phyloP scores from a whole-genome alignment of 2,329 filamentous ascomycete genomes.

The Aureobasidium zeae region DNA sequence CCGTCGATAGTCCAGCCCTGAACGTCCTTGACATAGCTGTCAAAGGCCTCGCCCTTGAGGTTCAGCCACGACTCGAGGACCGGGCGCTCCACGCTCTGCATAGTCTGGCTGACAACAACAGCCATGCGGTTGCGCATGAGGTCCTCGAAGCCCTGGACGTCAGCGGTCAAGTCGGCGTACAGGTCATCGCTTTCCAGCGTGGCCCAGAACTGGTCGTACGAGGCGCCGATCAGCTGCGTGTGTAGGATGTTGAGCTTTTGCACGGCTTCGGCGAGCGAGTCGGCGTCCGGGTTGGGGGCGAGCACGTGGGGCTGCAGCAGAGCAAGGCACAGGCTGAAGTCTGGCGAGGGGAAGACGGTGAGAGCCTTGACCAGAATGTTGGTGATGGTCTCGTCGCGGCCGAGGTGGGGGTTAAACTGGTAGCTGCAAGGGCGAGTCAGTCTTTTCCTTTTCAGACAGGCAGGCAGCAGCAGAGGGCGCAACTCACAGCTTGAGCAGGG shows the following conservation, averaged over 20 bases:
- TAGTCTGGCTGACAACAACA: constrained; percentile 76
- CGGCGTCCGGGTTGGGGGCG: constrained; percentile 47
- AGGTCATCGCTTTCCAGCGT: constrained; percentile 89
- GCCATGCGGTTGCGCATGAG: constrained; percentile 84
- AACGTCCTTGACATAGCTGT: constrained; percentile 41
- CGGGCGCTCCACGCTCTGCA: constrained; percentile 55
- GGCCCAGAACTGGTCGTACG: constrained; percentile 89
- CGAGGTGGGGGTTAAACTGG: constrained; percentile 98
- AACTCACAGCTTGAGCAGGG: constrained; percentile 91
- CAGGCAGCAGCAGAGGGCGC: neutral
- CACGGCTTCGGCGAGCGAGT: constrained; percentile 73
- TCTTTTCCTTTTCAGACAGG: neutral
- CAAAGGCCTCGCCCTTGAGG: constrained; percentile 38
- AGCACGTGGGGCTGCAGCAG: constrained; percentile 81
- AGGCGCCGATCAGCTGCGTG: constrained; percentile 77
- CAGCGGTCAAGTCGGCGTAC: constrained; percentile 89
- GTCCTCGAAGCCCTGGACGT: constrained; percentile 92
- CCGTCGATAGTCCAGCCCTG: constrained; percentile 78
- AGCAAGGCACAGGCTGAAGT: constrained; percentile 89
- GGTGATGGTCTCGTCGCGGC: constrained; percentile 94
- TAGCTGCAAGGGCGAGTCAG: constrained; percentile 51
- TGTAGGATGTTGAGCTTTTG: constrained; percentile 77
- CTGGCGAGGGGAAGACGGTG: constrained; percentile 90
- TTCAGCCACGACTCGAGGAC: constrained; percentile 44
- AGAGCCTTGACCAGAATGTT: constrained; percentile 98